Evolutionary conservation across 1,284 basidiomycete species (phyloP).

Genomic region (Tylopilus sp.): DNA sequence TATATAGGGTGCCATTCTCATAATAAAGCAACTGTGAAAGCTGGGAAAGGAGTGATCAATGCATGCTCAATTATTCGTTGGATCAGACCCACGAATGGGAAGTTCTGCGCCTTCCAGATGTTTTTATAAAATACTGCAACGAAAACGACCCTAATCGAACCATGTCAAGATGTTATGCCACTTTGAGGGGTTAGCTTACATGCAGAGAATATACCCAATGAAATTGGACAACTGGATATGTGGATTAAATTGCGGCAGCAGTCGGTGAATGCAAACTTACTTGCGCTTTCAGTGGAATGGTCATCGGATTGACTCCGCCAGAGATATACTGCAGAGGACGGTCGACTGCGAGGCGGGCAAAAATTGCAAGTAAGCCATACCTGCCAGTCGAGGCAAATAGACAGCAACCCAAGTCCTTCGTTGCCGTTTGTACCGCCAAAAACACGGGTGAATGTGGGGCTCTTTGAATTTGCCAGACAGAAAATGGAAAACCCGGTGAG

Average conservation of each 20-base stretch:
- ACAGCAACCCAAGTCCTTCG: conserved; percentile 48
- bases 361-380: conserved; percentile 4
- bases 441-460: conserved; percentile 46
- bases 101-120: conserved; percentile 43
- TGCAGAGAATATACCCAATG: conserved; percentile 46
- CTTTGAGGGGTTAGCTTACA: conserved; percentile 26
- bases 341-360: neutral
- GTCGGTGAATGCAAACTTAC: conserved; percentile 14
- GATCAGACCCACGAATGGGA: conserved; percentile 41
- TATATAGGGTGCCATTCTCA: conserved; percentile 43
- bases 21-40: conserved; percentile 49
- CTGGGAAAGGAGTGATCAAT: conserved; percentile 5
- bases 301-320: conserved; percentile 41
- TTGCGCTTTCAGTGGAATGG: conserved; percentile 45
- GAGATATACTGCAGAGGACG: conserved; percentile 40
- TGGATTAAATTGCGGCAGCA: neutral
- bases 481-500: conserved; percentile 51
- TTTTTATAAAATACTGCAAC: conserved; percentile 43
- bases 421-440: conserved; percentile 61
- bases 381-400: conserved; percentile 57
- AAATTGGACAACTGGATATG: conserved; percentile 37
- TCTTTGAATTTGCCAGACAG: conserved; percentile 52
- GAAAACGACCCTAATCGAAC: conserved; percentile 38
- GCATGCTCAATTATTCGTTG: neutral
- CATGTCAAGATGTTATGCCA: neutral